Percentiles rank a stretch among this genome's conserved stretches.
These are phyloP conservation scores for Poronia punctata DNA, from an alignment of 495 filamentous ascomycete genomes.

Conservation along the genomic window DNA sequence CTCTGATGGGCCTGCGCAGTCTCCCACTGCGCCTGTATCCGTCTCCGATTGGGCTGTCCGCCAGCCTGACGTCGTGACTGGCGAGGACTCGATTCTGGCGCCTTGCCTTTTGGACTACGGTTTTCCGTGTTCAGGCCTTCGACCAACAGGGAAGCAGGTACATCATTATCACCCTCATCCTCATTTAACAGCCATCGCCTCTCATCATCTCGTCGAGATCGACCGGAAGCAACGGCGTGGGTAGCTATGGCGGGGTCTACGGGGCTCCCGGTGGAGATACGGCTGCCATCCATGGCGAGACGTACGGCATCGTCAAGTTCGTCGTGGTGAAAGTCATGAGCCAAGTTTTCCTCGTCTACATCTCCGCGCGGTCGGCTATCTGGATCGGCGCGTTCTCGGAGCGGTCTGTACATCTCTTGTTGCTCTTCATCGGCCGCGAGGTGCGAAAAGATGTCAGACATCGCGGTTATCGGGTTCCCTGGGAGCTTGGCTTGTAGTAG, in stretches of 20 bases:
- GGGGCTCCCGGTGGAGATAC: slow-evolving; percentile 51
- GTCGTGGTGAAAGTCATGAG: slow-evolving; percentile 59
- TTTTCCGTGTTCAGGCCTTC: slow-evolving; percentile 46
- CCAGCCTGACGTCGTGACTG: slow-evolving; percentile 19
- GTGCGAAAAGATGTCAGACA: slow-evolving; percentile 70
- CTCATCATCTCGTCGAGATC: slow-evolving; percentile 11
- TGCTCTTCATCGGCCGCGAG: slow-evolving; percentile 58
- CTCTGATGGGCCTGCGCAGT: slow-evolving; percentile 54
- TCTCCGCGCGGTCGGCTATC: slow-evolving; percentile 64
- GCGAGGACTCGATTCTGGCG: slow-evolving; percentile 16
- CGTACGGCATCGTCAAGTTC: slow-evolving; percentile 59
- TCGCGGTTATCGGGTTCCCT: too few species aligned
- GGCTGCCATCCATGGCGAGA: slow-evolving; percentile 58
- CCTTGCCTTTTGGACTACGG: slow-evolving; percentile 26
- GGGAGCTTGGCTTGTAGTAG: too few species aligned
- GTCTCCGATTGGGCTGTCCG: slow-evolving; percentile 49
- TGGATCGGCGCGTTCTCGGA: slow-evolving; percentile 55
- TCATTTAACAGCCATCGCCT: slow-evolving; percentile 38
- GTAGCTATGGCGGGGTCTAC: slow-evolving; percentile 16
- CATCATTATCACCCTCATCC: slow-evolving; percentile 85
- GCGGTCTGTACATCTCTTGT: slow-evolving; percentile 65
- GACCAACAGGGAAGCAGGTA: slow-evolving; percentile 80
- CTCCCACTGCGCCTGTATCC: slow-evolving; percentile 59
- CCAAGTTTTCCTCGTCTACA: slow-evolving; percentile 62
- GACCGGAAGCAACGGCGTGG: slow-evolving; percentile 6